phyloP scores from a whole-genome alignment of 306 rosid species.

The Vicia faba region DNA sequence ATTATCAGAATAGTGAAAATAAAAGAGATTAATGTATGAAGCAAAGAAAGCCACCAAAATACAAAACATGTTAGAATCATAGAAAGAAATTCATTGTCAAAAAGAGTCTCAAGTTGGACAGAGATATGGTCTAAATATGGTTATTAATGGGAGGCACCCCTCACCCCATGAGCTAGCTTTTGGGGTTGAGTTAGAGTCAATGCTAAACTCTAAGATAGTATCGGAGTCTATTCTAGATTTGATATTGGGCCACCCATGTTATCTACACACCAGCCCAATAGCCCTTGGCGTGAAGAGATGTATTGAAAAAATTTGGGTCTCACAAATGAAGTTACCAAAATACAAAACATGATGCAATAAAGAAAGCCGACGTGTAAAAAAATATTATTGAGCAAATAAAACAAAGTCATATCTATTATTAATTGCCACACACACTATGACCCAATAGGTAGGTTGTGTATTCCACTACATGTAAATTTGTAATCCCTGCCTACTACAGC shows the following conservation, averaged over 20 bases:
- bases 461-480: conserved; percentile 7
- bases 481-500: not conserved
- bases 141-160: not conserved
- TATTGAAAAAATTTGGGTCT: not conserved
- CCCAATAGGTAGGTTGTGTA: conserved; percentile 22
- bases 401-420: conserved; percentile 4
- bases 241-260: not conserved
- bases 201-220: not conserved
- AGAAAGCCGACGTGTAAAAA: not conserved
- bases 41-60: conserved; percentile 27
- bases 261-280: not conserved
- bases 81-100: not conserved
- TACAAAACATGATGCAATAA: conserved; percentile 20
- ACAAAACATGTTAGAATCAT: conserved; percentile 19
- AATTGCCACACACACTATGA: conserved; percentile 19
- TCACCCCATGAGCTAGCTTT: not conserved
- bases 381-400: conserved; percentile 19
- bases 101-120: not conserved
- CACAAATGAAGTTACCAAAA: conserved; percentile 21
- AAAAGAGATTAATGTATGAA: conserved; percentile 30
- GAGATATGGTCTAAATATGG: not conserved
- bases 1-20: conserved; percentile 33
- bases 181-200: not conserved
- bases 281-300: not conserved
- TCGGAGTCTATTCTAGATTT: not conserved